These are phyloP conservation scores for Fusarium xyrophilum DNA, from an alignment of 2,329 filamentous ascomycete species.

Conservation along the genomic window DNA sequence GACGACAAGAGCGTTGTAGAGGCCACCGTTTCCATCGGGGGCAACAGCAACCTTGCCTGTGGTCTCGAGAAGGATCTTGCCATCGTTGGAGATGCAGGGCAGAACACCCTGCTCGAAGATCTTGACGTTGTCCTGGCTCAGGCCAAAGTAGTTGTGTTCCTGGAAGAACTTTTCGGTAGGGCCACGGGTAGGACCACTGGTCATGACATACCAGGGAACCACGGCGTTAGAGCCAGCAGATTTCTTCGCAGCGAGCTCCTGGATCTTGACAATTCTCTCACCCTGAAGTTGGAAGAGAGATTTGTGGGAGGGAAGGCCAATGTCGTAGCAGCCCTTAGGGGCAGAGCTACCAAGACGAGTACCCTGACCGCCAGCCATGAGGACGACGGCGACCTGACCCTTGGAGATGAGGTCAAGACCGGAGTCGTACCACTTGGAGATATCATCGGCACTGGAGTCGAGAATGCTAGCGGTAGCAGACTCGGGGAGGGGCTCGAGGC, in stretches of 20 bases:
- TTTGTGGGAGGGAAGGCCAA: slow-evolving; percentile 90
- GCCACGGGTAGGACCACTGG: slow-evolving; percentile 88
- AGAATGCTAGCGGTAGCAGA: slow-evolving; percentile 88
- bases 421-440: slow-evolving; percentile 83
- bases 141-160: slow-evolving; percentile 88
- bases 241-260: slow-evolving; percentile 78
- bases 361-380: slow-evolving; percentile 97
- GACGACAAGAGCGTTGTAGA: slow-evolving; percentile 89
- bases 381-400: slow-evolving; percentile 82
- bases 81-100: slow-evolving; percentile 95
- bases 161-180: slow-evolving; percentile 95
- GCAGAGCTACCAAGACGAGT: slow-evolving; percentile 93
- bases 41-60: slow-evolving; percentile 93
- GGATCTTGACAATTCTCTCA: slow-evolving; percentile 87
- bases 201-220: slow-evolving; percentile 99
- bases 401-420: slow-evolving; percentile 81
- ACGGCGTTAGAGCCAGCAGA: slow-evolving; percentile 63
- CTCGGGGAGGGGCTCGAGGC: slow-evolving; percentile 86
- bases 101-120: slow-evolving; percentile 98
- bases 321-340: slow-evolving; percentile 97
- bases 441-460: slow-evolving; percentile 80
- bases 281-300: slow-evolving; percentile 97
- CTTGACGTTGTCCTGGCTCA: slow-evolving; percentile 82
- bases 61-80: slow-evolving; percentile 92
- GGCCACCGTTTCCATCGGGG: slow-evolving; percentile 94